phyloP scores from a whole-genome alignment of 208 protist species.

The Trypanosoma grayi region DNA sequence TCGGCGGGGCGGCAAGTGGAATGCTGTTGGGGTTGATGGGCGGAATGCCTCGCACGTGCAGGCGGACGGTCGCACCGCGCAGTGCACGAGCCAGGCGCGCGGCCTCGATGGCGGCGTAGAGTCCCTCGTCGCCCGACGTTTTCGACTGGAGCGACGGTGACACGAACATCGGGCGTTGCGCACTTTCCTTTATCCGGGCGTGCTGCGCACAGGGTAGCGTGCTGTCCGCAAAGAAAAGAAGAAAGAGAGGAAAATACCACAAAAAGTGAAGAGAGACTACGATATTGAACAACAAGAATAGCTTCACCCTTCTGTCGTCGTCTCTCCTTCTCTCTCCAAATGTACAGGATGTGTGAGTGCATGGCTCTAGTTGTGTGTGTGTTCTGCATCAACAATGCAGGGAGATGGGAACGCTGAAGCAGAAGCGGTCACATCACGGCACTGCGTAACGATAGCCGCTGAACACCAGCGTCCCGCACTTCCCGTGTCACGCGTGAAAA shows the following conservation, averaged over 20 bases:
- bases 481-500: slow-evolving; percentile 22
- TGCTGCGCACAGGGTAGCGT: too few relatives aligned
- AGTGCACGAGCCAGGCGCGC: slow-evolving; percentile 53
- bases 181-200: not conserved
- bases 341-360: too few relatives aligned
- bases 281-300: not conserved
- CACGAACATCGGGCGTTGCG: slow-evolving; percentile 9
- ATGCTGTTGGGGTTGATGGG: slow-evolving; percentile 28
- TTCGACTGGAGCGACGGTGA: slow-evolving; percentile 45
- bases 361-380: too few relatives aligned
- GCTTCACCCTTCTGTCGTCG: not conserved
- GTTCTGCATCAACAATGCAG: too few relatives aligned
- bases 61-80: slow-evolving; percentile 60
- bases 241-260: slow-evolving; percentile 2
- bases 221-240: slow-evolving; percentile 1
- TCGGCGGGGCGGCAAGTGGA: slow-evolving; percentile 14
- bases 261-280: slow-evolving; percentile 1
- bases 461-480: slow-evolving; percentile 16
- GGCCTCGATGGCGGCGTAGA: slow-evolving; percentile 77
- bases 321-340: not conserved
- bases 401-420: not conserved
- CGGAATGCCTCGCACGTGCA: slow-evolving; percentile 21
- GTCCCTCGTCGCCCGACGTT: slow-evolving; percentile 68
- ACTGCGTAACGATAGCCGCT: slow-evolving; percentile 7
- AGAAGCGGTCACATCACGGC: not conserved